Conservation (phyloP, 2,329 filamentous ascomycete genomes). For the Neofusicoccum ribis region DNA sequence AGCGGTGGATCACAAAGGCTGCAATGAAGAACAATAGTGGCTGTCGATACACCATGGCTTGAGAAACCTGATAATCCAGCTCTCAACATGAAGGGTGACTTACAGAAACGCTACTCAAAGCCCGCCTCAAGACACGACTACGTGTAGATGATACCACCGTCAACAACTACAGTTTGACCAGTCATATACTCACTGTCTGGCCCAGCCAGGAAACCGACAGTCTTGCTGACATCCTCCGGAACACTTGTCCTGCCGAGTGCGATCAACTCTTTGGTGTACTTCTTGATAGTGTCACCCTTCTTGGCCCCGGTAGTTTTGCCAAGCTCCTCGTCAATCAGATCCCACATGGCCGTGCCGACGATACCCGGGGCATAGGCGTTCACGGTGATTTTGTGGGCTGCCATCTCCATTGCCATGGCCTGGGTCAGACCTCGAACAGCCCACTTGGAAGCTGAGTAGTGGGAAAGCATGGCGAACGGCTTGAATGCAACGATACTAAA, state of each 20-base stretch:
- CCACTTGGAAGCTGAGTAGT: slow-evolving; percentile 67
- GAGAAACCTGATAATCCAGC: too few relatives aligned
- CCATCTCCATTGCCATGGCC: slow-evolving; percentile 66
- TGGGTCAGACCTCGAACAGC: slow-evolving; percentile 68
- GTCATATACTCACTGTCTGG: slow-evolving; percentile 65
- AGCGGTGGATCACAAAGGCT: too few relatives aligned
- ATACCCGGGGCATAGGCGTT: slow-evolving; percentile 70
- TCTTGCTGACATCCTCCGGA: slow-evolving; percentile 63
- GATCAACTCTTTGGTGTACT: slow-evolving; percentile 56
- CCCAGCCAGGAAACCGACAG: slow-evolving; percentile 63
- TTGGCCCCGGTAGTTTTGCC: slow-evolving; percentile 52
- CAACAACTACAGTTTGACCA: slow-evolving; percentile 64
- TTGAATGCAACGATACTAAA: slow-evolving; percentile 59
- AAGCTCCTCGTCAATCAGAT: slow-evolving; percentile 63
- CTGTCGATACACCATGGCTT: too few relatives aligned
- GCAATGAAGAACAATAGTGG: too few relatives aligned
- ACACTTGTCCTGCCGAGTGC: slow-evolving; percentile 59
- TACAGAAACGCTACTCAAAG: too few relatives aligned
- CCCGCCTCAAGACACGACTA: background rate
- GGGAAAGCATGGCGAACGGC: slow-evolving; percentile 58
- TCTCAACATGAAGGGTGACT: too few relatives aligned
- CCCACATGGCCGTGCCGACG: slow-evolving; percentile 69
- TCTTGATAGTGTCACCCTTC: slow-evolving; percentile 57
- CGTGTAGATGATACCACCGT: slow-evolving; percentile 58
- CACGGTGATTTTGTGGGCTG: slow-evolving; percentile 63